Evolutionary conservation across 495 filamentous ascomycete genomes (phyloP), one percentile per base, ranked within the genome.

Genomic region (Penicillium flavigenum): DNA sequence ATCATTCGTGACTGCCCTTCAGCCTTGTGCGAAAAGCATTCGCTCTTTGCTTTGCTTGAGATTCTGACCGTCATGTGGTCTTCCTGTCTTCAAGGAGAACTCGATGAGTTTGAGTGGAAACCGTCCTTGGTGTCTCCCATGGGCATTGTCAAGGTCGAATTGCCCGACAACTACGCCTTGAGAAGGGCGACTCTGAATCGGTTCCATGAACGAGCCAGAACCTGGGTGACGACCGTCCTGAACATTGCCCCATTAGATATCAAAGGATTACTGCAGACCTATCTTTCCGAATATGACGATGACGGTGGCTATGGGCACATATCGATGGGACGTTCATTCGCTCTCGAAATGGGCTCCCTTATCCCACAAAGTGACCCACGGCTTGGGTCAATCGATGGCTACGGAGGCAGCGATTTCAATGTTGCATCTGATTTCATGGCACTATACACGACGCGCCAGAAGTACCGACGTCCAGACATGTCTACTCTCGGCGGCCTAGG

Each of bases 381-480:
- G 51, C 80, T 98, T 17, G 81, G 79, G 24, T 83, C 88, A 6
- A 86, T 96, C 26, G 90, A 96, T 51, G 78, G 74, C 29, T 81
- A 89, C 56, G 83, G 86, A 11, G 81, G 84, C 31, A 83, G 81
- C 19, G 84, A 84, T 46, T 85, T 96, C 59, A 94, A 98, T 63
- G 87, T 92, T 14, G 92, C 91, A 12, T 97, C 93, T 14, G 92
- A 96, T 69, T 96, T 98, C 63, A 87, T 98, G 67, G 89, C 92
- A 32, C 91, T 97, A 66, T 97, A 98, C 65, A 97, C 92, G n/a
- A 94, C 89, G 22, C 89, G 94, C 9, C 95, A 98, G 67, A 91
- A 91, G 63, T 98, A 98, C 68, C 84, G 89, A 29, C 89, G 89
- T 58, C 82, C 87, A 14, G 90, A 96, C 65, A 74, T 84, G 11